Evolutionary conservation across 2,329 filamentous ascomycete genomes (phyloP), one percentile per base, ranked within the genome.

Genomic region (Alternaria sp.): DNA sequence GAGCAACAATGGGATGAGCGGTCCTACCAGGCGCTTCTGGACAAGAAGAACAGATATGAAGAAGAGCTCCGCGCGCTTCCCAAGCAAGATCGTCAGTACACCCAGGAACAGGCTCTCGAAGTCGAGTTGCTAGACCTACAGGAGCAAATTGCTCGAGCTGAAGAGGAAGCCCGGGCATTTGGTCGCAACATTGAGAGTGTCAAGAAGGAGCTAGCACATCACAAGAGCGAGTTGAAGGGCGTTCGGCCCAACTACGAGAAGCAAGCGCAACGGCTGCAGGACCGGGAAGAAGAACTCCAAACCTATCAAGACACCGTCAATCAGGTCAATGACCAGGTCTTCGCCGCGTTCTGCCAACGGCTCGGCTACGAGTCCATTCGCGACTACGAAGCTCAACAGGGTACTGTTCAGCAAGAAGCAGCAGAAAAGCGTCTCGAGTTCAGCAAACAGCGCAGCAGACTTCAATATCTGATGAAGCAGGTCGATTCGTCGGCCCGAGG

Each of bases 331-430:
- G 96, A 99, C 77, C 87, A 93, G 71, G 86, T 99, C 28, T 99
- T 97, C 79, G 85, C 86, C 21, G 85, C 85, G 44, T 99, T 99
- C 82, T 99, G 96, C 82, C 87, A 89, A 71, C 89, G 92, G 59
- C 88, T 97, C 19, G 93, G 94, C 1, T 98, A 97, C 78, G 86
- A 88, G 61, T 91, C 96, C 73, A 96, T 99, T 67, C 92, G 95
- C 62, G 92, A 93, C 61, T 99, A 98, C 74, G 93, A 98, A 77
- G 91, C 91, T 25, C 94, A 96, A 70, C 96, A 98, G 81, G 95
- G 96, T 52, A 93, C 91, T 45, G 84, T 97, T 52, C 94, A 98
- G 79, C 93, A 97, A 78, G 93, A 98, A 77, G 92, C 92, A 47
- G 90, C 90, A 1, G 90, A 96, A 80, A 94, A 94, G 83, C 93